Base-by-base conservation (phyloP, 768 basidiomycete genomes). In the Amanita brunnescens region DNA sequence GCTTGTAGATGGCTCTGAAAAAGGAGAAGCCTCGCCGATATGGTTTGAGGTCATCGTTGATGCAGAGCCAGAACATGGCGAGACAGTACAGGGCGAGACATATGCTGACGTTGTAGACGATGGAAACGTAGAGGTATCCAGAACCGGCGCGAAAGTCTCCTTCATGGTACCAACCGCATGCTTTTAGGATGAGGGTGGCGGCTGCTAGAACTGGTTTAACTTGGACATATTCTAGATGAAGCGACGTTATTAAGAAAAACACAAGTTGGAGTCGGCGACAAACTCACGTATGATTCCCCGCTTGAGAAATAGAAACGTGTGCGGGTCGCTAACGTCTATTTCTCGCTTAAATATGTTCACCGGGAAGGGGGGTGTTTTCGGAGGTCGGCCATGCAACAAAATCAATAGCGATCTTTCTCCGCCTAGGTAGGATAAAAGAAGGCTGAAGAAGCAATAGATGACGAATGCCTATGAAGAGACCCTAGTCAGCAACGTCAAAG, bases 51-150 rank as follows among this genome's bases (percentile, higher is more conserved):
- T 98, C 96, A 32, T 85, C 75, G 59, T 81, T 83, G 4, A 97
- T 88, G 53, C 88, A 91, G 50, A 94, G 78, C 96, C 96, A 99
- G 67, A 98, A 97, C 70, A 96, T 85, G 0, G 92, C 96, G 35
- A 98, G 77, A 60, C 94, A 97, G 71, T 92, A 94, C 20, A 94
- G 67, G 26, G 78, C 79, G 40, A 88, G 70, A 66, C 82, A 86
- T 42, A 92, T 92, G 60, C 85, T 88, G 48, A 75, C 63, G 71
- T 91, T 90, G 71, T 87, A 94, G 48, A 94, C 70, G 57, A 95
- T 75, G 60, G 83, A 89, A 66, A 95, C 76, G 62, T 94, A 97
- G 51, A 95, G 79, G 62, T 95, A 98, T 14, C 94, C 94, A 0
- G 92, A 91, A 55, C 82, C 79, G 24, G 82, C 78, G 24, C 83